phyloP scores from a whole-genome alignment of 2,329 filamentous ascomycete species.

The Xylariaceae sp. region DNA sequence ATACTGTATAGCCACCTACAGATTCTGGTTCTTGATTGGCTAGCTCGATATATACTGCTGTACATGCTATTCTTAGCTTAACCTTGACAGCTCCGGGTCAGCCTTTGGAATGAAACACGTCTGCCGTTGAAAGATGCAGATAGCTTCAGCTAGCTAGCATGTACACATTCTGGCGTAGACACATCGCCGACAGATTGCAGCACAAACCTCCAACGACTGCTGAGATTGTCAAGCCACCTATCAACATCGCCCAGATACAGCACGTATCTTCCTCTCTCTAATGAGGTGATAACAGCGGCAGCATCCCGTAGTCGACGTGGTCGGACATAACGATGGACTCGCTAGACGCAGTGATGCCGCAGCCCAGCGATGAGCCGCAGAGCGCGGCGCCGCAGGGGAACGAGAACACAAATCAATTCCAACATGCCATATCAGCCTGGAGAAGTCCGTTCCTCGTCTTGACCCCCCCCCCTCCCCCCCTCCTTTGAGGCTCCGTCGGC shows the following conservation, averaged over 20 bases:
- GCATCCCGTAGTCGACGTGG: constrained; percentile 23
- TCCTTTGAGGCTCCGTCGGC: no score
- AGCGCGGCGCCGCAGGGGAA: constrained; percentile 25
- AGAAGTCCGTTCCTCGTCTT: constrained; percentile 57
- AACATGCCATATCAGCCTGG: constrained; percentile 93
- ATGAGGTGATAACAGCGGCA: constrained; percentile 23
- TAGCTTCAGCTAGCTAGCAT: background rate
- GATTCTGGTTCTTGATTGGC: background rate
- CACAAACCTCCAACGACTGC: no score
- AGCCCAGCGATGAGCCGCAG: constrained; percentile 18
- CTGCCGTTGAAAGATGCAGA: background rate
- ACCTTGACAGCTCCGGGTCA: background rate
- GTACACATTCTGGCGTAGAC: no score
- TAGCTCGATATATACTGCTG: constrained; percentile 7
- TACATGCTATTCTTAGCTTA: background rate
- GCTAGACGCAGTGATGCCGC: constrained; percentile 23
- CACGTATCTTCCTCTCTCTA: constrained; percentile 3
- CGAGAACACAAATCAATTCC: constrained; percentile 83
- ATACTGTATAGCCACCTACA: no score
- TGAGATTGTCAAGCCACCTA: no score
- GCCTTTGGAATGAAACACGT: background rate
- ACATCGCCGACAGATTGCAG: background rate
- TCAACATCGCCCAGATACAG: background rate
- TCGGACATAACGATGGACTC: constrained; percentile 22
- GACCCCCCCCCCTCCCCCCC: no score